Evolutionary conservation across 495 filamentous ascomycete species (phyloP), one percentile per base, ranked within the genome.

Genomic region (Neohortaea acidophila): DNA sequence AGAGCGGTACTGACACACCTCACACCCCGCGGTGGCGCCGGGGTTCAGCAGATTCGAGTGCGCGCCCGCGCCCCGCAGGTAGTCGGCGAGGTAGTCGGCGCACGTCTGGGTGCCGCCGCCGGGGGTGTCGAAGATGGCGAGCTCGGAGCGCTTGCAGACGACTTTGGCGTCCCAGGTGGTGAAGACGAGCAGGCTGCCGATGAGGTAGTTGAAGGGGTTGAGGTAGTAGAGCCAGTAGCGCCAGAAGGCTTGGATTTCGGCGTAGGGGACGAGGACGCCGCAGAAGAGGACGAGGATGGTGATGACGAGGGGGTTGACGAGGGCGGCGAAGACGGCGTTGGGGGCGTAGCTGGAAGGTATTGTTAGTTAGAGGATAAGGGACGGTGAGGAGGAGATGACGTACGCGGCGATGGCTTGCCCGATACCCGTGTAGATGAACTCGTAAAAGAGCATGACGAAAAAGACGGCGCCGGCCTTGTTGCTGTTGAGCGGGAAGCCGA

Each of bases 371-470:
- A n/a, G n/a, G n/a, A n/a, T n/a, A n/a, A n/a, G n/a, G n/a, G n/a
- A n/a, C n/a, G n/a, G n/a, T n/a, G n/a, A n/a, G n/a, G n/a, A n/a
- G n/a, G n/a, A n/a, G n/a, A n/a, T n/a, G n/a, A n/a, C n/a, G n/a
- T n/a, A n/a, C n/a, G 81, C 64, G 0, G 82, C 82, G 32, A 89
- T 82, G 44, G 75, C 73, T 56, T 84, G 79, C 1, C 78, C 78
- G 43, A 86, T 75, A 18, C 72, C 65, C 35, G 82, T 62, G 47
- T 82, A 84, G 57, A 69, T 85, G 21, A 81, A 45, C 52, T 85
- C 77, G 53, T 76, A 84, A 6, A 80, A 53, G n/a, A n/a, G n/a
- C n/a, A n/a, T n/a, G n/a, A 68, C 55, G 54, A 79, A 61, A 64
- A 68, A 77, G 9, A 64, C 55, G 29, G 63, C 73, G 4, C 68